These are phyloP conservation scores for Glebionis coronaria DNA, from an alignment of 129 eudicot genomes.

Conservation along the genomic window DNA sequence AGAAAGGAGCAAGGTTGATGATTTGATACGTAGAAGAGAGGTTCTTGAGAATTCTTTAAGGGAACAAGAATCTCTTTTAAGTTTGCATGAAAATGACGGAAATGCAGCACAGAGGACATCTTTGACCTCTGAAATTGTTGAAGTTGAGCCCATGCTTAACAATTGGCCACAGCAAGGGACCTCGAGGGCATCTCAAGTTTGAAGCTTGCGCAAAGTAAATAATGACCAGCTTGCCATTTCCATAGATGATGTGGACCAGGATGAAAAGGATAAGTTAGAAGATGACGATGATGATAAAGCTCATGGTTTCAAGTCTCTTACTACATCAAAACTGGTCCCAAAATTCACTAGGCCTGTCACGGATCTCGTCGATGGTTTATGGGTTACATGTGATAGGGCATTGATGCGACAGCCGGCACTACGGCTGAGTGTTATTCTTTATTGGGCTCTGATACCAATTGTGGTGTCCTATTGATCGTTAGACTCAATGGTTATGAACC, in stretches of 20 bases:
- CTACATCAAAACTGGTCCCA: constrained; percentile 87
- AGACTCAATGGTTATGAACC: too few species aligned
- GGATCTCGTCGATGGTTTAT: constrained; percentile 86
- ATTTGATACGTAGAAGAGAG: constrained; percentile 42
- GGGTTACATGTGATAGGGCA: constrained; percentile 96
- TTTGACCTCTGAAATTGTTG: constrained; percentile 64
- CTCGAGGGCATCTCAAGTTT: constrained; percentile 70
- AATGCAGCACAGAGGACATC: constrained; percentile 44
- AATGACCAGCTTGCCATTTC: constrained; percentile 90
- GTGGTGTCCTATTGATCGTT: too few species aligned
- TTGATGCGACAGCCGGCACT: constrained; percentile 93
- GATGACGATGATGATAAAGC: constrained; percentile 98
- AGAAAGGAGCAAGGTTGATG: constrained; percentile 68
- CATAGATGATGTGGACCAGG: constrained; percentile 70
- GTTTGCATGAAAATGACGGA: constrained; percentile 40
- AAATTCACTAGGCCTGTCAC: constrained; percentile 89
- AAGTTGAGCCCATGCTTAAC: constrained; percentile 71
- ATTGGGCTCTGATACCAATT: constrained; percentile 69
- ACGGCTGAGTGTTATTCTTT: constrained; percentile 81
- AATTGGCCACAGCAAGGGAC: constrained; percentile 66
- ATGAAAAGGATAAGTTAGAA: constrained; percentile 47
- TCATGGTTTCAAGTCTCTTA: constrained; percentile 97
- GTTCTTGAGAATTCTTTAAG: constrained; percentile 51
- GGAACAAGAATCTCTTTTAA: constrained; percentile 62
- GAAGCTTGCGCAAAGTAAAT: constrained; percentile 82